Conservation (phyloP, 345 rosid species). For the Melaleuca alternifolia region DNA sequence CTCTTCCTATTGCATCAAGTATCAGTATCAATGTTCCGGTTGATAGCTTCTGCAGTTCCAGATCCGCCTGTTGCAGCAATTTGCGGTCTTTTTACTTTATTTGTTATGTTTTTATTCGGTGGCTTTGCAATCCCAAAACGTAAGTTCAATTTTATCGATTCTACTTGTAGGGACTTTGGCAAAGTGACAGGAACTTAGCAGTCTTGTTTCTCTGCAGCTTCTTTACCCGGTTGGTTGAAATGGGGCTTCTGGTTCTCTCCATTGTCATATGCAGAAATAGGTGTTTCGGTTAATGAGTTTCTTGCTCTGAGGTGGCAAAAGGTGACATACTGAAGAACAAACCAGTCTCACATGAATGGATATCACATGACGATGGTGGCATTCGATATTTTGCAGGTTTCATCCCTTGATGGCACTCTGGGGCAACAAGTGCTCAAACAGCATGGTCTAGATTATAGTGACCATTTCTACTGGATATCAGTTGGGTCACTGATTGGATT, state of each 20-base stretch:
- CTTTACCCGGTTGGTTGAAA: constrained; percentile 29
- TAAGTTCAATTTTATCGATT: constrained; percentile 7
- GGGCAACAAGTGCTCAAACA: constrained; percentile 18
- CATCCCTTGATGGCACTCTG: constrained; percentile 18
- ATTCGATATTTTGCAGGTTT: constrained; percentile 7
- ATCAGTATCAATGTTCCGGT: constrained; percentile 32
- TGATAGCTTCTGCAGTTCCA: constrained; percentile 25
- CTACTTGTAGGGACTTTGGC: background rate
- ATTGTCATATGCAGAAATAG: constrained; percentile 33
- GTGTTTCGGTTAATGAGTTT: constrained; percentile 31
- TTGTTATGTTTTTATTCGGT: constrained; percentile 21
- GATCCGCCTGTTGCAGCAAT: constrained; percentile 19
- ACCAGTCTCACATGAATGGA: background rate
- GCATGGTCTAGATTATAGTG: constrained; percentile 21
- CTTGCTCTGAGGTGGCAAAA: constrained; percentile 44
- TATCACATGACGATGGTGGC: background rate
- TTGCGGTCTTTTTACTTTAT: background rate
- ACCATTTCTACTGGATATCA: constrained; percentile 25
- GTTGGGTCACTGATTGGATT: constrained; percentile 27
- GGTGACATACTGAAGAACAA: constrained; percentile 11
- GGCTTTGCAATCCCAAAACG: constrained; percentile 27
- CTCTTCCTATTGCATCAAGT: constrained; percentile 35
- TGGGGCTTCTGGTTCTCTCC: constrained; percentile 54
- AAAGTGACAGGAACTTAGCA: background rate
- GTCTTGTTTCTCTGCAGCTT: constrained; percentile 17